Evolutionary conservation across 169 alveolate species (phyloP).

Genomic region (Plasmodium inui): DNA sequence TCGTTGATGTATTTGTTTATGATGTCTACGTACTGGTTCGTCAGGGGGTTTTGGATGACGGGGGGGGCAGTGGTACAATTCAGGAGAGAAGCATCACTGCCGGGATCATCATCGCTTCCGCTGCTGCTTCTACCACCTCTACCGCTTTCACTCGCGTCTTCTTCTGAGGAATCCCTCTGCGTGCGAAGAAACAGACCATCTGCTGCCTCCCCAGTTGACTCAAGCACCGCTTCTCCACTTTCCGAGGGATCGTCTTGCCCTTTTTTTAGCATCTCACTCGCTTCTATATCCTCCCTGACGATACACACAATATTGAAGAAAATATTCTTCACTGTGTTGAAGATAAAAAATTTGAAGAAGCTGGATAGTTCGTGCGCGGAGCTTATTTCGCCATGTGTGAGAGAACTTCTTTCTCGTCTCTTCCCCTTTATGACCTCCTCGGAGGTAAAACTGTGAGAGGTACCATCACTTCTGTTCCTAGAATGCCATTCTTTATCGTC

Average conservation of each 20-base stretch:
- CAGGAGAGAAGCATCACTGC: neutral
- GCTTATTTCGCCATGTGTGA: neutral
- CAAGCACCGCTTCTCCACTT: neutral
- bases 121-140: neutral
- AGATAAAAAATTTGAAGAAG: constrained; percentile 58
- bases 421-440: neutral
- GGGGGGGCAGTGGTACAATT: neutral
- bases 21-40: constrained; percentile 16
- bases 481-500: neutral
- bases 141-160: neutral
- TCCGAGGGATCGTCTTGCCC: neutral
- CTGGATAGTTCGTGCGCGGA: neutral
- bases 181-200: neutral
- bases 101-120: neutral
- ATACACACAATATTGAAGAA: constrained; percentile 43
- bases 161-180: neutral
- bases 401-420: neutral
- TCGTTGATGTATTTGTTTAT: constrained; percentile 68
- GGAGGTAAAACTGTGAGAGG: neutral
- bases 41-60: neutral
- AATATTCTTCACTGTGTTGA: constrained; percentile 41
- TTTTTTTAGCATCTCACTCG: neutral
- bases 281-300: neutral
- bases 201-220: no score
- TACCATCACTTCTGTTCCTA: neutral